Evolutionary conservation across 1,284 basidiomycete species (phyloP).

Genomic region (Trichosporon faecale): DNA sequence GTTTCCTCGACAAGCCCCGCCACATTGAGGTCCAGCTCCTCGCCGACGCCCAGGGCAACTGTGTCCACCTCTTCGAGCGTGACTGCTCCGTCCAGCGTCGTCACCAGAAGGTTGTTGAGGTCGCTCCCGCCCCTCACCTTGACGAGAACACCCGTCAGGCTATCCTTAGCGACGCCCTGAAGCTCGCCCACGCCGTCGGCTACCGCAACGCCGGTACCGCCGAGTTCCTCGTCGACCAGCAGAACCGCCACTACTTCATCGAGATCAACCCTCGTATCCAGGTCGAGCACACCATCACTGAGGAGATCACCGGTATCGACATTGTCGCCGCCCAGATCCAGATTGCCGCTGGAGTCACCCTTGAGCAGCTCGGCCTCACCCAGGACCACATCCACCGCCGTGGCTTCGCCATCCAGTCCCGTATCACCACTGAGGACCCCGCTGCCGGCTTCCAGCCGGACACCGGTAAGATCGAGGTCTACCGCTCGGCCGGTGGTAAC

Average conservation of each 20-base stretch:
- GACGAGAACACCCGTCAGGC: slow-evolving; percentile 85
- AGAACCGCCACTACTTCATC: slow-evolving; percentile 96
- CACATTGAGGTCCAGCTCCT: slow-evolving; percentile 97
- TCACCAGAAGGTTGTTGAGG: slow-evolving; percentile 99
- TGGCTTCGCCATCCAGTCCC: slow-evolving; percentile 97
- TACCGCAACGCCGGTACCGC: slow-evolving; percentile 97
- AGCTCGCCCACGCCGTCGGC: slow-evolving; percentile 82
- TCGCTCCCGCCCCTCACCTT: slow-evolving; percentile 92
- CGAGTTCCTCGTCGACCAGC: slow-evolving; percentile 93
- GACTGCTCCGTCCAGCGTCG: slow-evolving; percentile 97
- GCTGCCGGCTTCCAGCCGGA: slow-evolving; percentile 91
- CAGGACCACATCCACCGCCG: slow-evolving; percentile 95
- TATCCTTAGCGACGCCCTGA: slow-evolving; percentile 88
- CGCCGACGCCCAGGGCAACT: slow-evolving; percentile 86
- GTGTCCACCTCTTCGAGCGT: slow-evolving; percentile 94
- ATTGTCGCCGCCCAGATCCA: slow-evolving; percentile 98
- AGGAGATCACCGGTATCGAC: slow-evolving; percentile 98
- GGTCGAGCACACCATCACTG: slow-evolving; percentile 97
- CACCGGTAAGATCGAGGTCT: slow-evolving; percentile 98
- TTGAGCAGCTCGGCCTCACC: slow-evolving; percentile 92
- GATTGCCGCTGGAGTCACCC: slow-evolving; percentile 93
- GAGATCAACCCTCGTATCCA: slow-evolving; percentile 98
- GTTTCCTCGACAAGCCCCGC: slow-evolving; percentile 91
- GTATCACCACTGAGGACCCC: slow-evolving; percentile 98
- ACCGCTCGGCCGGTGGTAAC: slow-evolving; percentile 96